Evolutionary conservation across 2,329 filamentous ascomycete species (phyloP), one percentile per base, ranked within the genome.

Genomic region (Colletotrichum musae): DNA sequence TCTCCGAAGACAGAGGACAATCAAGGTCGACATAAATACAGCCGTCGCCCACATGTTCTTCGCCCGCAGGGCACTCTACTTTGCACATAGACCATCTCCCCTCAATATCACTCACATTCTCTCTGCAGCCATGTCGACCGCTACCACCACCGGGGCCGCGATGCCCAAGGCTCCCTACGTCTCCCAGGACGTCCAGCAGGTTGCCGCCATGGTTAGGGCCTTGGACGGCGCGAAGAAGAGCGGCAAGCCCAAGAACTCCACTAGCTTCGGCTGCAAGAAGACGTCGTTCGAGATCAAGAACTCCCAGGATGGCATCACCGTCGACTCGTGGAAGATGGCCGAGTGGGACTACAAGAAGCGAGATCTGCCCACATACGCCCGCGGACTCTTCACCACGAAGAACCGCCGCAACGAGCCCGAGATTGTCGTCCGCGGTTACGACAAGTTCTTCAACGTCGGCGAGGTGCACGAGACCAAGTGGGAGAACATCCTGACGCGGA

Each of bases 391-490:
- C 81, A 99, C 95, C n/a, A 92, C 92, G 50, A 88, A 83, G 72
- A 91, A 88, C 71, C 83, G 86, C 58, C 84, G 88, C 28, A 90
- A 90, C 9, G 84, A 88, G 9, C 83, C 89, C 13, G 94, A 97
- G 80, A 98, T 99, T 74, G 93, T 88, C 1, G 90, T 94, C 57
- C 89, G 96, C 74, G 96, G 96, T 59, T 99, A 99, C 81, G 95
- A 99, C 86, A 99, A 99, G 82, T 99, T 99, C 84, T 99, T 99
- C 89, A 99, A 99, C 75, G 88, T 94, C 48, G 89, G 89, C 58
- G 96, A 99, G 82, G 92, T 97, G 7, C 80, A 84, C 54, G 89
- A 92, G 72, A 99, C 96, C 4, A 88, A 91, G 75, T 99, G 96
- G 96, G 80, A 84, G 16, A 93, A 92, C 76, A 94, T 99, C 70